Percentiles rank a stretch among this genome's conserved stretches.
These are phyloP conservation scores for Jaminaea rosea DNA, from an alignment of 1,284 basidiomycete genomes.

Conservation along the genomic window DNA sequence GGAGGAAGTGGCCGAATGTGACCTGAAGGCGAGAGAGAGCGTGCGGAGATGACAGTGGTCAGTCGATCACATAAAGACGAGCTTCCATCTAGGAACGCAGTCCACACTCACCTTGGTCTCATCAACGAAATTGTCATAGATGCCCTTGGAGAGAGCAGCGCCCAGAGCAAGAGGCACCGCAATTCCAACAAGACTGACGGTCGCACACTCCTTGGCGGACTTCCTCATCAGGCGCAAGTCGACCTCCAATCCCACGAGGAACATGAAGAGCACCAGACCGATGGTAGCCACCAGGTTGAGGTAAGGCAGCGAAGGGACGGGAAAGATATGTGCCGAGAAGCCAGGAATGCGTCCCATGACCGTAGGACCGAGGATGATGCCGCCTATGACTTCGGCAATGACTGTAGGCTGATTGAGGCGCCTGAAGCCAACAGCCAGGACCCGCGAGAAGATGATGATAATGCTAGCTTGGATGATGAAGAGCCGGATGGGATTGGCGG, in stretches of 20 bases:
- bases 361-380: constrained; percentile 57
- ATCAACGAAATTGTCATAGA: constrained; percentile 74
- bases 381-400: constrained; percentile 78
- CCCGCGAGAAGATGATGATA: constrained; percentile 66
- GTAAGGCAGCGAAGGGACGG: constrained; percentile 58
- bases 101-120: too few species aligned
- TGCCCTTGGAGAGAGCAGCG: constrained; percentile 65
- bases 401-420: constrained; percentile 73
- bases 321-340: constrained; percentile 42
- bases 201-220: constrained; percentile 28
- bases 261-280: constrained; percentile 58
- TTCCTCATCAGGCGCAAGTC: constrained; percentile 65
- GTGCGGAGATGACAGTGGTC: too few species aligned
- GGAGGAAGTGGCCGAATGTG: constrained; percentile 75
- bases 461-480: constrained; percentile 68
- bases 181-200: constrained; percentile 60
- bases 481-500: constrained; percentile 62
- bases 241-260: constrained; percentile 85
- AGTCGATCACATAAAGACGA: too few species aligned
- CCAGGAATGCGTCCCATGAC: constrained; percentile 39
- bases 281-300: constrained; percentile 85
- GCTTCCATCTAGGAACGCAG: too few species aligned
- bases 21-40: too few species aligned
- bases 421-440: constrained; percentile 58
- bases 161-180: constrained; percentile 75